These are phyloP conservation scores for Camellia lanceoleosa DNA, from an alignment of 148 eudicot genomes.

Conservation along the genomic window DNA sequence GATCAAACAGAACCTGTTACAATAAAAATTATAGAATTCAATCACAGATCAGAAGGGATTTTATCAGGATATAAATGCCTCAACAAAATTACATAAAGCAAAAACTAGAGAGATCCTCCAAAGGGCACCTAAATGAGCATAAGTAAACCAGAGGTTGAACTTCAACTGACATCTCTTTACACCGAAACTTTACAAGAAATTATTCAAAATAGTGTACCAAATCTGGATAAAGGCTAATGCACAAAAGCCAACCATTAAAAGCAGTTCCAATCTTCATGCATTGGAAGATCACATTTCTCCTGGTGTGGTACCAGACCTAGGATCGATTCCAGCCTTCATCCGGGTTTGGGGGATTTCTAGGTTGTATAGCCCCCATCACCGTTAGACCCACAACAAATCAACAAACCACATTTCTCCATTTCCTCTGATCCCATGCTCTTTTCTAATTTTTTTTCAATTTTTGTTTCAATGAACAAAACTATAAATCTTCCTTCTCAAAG, in stretches of 20 bases:
- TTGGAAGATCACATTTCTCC: too few species aligned
- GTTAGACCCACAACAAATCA: neutral
- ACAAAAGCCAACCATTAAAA: constrained; percentile 11
- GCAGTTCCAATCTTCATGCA: neutral
- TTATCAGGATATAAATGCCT: neutral
- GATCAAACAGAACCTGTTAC: constrained; percentile 68
- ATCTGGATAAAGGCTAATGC: neutral
- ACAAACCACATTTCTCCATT: neutral
- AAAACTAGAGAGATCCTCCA: neutral
- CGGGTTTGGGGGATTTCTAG: neutral
- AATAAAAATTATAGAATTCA: constrained; percentile 1
- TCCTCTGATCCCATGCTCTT: neutral
- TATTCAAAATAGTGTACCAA: neutral
- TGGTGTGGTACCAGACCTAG: too few species aligned
- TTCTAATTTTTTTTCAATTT: neutral
- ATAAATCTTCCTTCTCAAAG: neutral
- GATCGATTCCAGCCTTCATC: neutral
- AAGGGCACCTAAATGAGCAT: constrained; percentile 3
- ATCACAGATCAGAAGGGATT: neutral
- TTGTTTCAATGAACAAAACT: neutral
- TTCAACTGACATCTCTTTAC: neutral
- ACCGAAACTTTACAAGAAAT: neutral
- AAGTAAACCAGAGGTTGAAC: neutral
- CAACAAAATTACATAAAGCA: neutral
- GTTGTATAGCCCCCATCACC: neutral